Conservation (phyloP, 805 yeast genomes). For the Wickerhamomyces mucosus region DNA sequence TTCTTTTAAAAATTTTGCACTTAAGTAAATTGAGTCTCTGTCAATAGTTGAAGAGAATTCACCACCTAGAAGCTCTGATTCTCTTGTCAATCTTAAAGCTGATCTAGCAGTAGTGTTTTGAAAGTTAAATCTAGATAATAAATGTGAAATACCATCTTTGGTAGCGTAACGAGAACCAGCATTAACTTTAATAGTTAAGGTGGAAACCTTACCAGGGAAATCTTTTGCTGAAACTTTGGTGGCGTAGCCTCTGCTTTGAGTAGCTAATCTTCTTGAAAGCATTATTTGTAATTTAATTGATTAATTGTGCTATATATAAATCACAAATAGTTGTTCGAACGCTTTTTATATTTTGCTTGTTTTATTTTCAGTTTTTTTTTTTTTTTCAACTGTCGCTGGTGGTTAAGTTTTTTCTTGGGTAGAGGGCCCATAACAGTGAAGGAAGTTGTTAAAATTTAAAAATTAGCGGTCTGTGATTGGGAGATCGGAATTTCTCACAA, state of each 20-base stretch:
- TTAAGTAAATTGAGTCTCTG: constrained; percentile 77
- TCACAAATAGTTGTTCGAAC: neutral
- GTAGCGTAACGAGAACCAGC: constrained; percentile 75
- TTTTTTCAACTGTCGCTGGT: constrained; percentile 4
- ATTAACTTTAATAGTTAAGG: constrained; percentile 70
- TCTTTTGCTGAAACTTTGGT: constrained; percentile 45
- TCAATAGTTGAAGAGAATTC: constrained; percentile 55
- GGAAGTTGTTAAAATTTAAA: constrained; percentile 11
- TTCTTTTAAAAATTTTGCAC: constrained; percentile 76
- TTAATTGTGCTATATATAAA: too few relatives aligned
- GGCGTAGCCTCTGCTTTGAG: constrained; percentile 26
- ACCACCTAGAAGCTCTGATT: constrained; percentile 91
- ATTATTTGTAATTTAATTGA: constrained; percentile 4
- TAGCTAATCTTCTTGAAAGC: constrained; percentile 21
- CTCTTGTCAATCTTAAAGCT: constrained; percentile 89
- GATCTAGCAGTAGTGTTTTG: constrained; percentile 75
- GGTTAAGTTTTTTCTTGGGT: constrained; percentile 2
- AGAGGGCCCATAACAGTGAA: too few relatives aligned
- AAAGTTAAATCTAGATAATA: constrained; percentile 76
- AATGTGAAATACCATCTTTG: constrained; percentile 76
- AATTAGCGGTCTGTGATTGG: constrained; percentile 19
- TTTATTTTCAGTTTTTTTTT: constrained; percentile 1
- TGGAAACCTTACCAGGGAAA: constrained; percentile 54
- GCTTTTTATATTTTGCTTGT: neutral
- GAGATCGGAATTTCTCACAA: too few relatives aligned